Evolutionary conservation across 2,329 filamentous ascomycete species (phyloP), one percentile per base, ranked within the genome.

Genomic region (Sporothrix mexicana): DNA sequence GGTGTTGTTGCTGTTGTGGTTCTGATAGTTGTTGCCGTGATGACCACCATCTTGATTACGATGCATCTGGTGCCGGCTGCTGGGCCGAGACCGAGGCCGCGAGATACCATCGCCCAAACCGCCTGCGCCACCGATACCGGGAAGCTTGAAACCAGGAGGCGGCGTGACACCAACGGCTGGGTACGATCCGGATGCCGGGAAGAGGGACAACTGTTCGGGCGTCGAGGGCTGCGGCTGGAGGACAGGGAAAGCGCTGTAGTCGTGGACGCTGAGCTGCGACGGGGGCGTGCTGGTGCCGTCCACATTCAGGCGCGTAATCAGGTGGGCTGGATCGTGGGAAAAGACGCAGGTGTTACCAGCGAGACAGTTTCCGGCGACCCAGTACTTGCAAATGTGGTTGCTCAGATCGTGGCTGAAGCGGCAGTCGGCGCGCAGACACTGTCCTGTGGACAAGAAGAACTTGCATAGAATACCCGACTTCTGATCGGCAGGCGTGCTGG

Each of bases 341-440:
- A 99, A 99, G 74, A 97, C 93, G 81, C 96, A 99, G 2, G 94
- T 95, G 73, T 94, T 92, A 49, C 96, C 95, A 23, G 96, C 96
- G 47, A 99, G 87, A 80, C 96, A 99, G 78, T 95, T 98, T 1
- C 96, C 96, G 84, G 94, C 94, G 70, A 99, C 88, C 93, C 95
- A 99, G 81, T 98, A 97, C 93, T 98, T 98, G 95, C 96, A 99
- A 75, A 99, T 88, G 78, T 98, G 96, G 79, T 93, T 97, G 79
- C 93, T 97, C 61, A 97, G 88, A 80, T 99, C 95, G 81, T 99
- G 96, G 77, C 95, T 97, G 82, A 98, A 99, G 73, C 95, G 92
- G 81, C 96, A 99, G 82, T 99, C 96, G 74, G 95, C 95, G 73
- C 96, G 90, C 70, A 98, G 90, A 81, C 96, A 99, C 81, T 96